phyloP scores from a whole-genome alignment of 495 filamentous ascomycete genomes.

The Astrocystis sublimbata region DNA sequence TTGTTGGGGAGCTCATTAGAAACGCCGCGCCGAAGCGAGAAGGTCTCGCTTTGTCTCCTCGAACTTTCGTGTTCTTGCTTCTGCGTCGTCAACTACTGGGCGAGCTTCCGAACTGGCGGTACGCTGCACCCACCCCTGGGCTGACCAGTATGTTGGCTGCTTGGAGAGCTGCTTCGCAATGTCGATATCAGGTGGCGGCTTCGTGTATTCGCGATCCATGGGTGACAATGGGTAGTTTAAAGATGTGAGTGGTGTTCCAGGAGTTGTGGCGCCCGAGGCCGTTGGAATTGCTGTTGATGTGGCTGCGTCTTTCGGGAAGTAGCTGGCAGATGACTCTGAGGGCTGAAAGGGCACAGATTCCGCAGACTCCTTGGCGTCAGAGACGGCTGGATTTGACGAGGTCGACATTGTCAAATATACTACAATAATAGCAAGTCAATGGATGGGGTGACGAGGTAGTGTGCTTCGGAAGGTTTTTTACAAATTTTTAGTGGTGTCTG shows the following conservation, averaged over 20 bases:
- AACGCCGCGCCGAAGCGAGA: constrained; percentile 27
- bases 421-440: neutral
- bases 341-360: constrained; percentile 7
- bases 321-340: constrained; percentile 21
- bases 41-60: constrained; percentile 42
- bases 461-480: neutral
- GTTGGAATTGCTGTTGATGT: constrained; percentile 18
- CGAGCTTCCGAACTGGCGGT: constrained; percentile 18
- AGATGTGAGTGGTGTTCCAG: constrained; percentile 15
- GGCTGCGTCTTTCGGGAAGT: constrained; percentile 22
- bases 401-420: constrained; percentile 4
- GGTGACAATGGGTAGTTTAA: constrained; percentile 29
- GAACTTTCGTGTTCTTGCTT: constrained; percentile 34
- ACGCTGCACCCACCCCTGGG: constrained; percentile 43
- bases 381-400: neutral
- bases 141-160: constrained; percentile 36
- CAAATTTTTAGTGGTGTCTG: neutral
- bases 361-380: neutral
- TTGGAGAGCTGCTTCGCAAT: constrained; percentile 44
- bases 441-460: neutral
- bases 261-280: constrained; percentile 17
- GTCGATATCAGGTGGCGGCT: constrained; percentile 36
- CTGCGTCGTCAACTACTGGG: constrained; percentile 24
- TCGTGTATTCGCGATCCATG: constrained; percentile 33
- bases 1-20: constrained; percentile 6